Evolutionary conservation across 139 green algal genomes (phyloP).

Genomic region (Chlamydomonas urium): DNA sequence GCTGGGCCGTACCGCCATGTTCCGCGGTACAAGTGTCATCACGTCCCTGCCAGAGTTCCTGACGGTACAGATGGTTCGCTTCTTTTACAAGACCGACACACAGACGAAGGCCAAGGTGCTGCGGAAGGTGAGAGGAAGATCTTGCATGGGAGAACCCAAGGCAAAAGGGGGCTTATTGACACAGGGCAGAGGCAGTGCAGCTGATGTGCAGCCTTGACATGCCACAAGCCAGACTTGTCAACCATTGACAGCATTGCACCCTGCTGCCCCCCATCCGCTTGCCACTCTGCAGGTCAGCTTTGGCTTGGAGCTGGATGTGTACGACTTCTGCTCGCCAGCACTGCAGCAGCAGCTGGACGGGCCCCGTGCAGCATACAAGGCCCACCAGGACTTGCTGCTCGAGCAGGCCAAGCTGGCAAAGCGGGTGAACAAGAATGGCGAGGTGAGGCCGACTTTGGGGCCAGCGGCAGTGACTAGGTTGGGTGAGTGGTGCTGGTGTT

Average conservation of each 20-base stretch:
- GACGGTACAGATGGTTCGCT: slow-evolving; percentile 93
- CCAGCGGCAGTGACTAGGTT: too few species aligned
- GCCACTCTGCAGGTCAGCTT: slow-evolving; percentile 92
- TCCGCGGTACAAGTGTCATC: slow-evolving; percentile 48
- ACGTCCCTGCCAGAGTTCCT: slow-evolving; percentile 75
- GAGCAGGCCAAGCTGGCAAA: slow-evolving; percentile 27
- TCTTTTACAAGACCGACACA: slow-evolving; percentile 88
- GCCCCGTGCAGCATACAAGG: slow-evolving; percentile 55
- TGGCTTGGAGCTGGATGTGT: slow-evolving; percentile 83
- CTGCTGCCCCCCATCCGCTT: too few species aligned
- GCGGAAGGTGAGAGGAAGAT: slow-evolving; percentile 67
- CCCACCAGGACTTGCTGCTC: slow-evolving; percentile 28
- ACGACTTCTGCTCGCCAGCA: slow-evolving; percentile 86
- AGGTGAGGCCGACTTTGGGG: too few species aligned
- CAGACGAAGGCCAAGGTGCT: slow-evolving; percentile 98
- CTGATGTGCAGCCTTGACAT: too few species aligned
- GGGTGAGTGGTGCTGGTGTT: too few species aligned
- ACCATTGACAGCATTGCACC: too few species aligned
- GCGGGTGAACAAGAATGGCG: neutral
- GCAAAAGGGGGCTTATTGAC: neutral
- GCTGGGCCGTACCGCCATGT: slow-evolving; percentile 62
- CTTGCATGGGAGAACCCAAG: too few species aligned
- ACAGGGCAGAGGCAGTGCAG: too few species aligned
- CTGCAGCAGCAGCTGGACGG: slow-evolving; percentile 78
- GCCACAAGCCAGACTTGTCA: too few species aligned